These are phyloP conservation scores for Ophiostoma himal-ulmi DNA, from an alignment of 2,329 filamentous ascomycete species.

Conservation along the genomic window DNA sequence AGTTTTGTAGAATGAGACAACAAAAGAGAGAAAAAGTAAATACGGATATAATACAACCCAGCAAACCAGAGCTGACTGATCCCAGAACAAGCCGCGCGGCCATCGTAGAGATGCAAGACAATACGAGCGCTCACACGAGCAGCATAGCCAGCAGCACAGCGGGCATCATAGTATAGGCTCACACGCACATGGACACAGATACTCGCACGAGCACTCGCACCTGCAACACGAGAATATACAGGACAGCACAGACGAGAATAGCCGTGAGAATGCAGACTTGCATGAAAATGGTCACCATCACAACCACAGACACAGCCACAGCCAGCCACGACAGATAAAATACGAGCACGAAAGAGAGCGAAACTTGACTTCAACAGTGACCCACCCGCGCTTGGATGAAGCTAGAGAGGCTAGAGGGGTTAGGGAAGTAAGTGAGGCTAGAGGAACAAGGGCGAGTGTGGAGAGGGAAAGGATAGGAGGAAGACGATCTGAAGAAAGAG, in stretches of 20 bases:
- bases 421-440: neutral
- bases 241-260: neutral
- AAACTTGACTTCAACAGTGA: neutral
- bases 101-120: neutral
- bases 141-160: neutral
- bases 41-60: neutral
- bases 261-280: neutral
- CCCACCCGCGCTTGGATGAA: neutral
- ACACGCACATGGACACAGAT: neutral
- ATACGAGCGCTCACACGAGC: neutral
- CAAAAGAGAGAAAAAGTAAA: neutral
- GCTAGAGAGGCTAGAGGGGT: neutral
- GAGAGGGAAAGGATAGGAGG: neutral
- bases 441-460: neutral
- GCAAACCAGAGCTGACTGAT: neutral
- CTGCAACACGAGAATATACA: neutral
- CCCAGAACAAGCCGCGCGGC: neutral
- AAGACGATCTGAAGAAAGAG: neutral
- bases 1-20: neutral
- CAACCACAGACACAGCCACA: neutral
- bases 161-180: neutral
- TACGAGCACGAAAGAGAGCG: constrained; percentile 5
- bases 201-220: neutral
- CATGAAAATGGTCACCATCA: neutral
- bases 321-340: neutral